These are phyloP conservation scores for Arachis stenosperma DNA, from an alignment of 306 rosid species.

Conservation along the genomic window DNA sequence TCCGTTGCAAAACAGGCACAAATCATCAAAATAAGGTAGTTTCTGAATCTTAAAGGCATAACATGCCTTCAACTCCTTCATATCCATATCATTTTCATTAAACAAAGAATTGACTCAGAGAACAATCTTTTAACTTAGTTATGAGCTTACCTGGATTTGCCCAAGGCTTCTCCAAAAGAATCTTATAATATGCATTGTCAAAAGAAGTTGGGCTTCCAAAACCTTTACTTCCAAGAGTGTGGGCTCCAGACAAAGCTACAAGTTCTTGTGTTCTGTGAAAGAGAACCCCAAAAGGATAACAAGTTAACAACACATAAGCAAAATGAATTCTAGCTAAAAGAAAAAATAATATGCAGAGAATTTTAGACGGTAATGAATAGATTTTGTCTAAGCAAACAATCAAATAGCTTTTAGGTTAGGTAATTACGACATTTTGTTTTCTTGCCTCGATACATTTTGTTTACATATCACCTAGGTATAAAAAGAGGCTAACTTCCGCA, in stretches of 20 bases:
- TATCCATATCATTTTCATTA: conserved; percentile 24
- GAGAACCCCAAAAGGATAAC: conserved; percentile 36
- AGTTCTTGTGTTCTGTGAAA: conserved; percentile 81
- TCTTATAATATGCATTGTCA: conserved; percentile 87
- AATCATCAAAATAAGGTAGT: conserved; percentile 5
- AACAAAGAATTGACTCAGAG: conserved; percentile 22
- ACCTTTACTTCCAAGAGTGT: conserved; percentile 92
- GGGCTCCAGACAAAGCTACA: conserved; percentile 95
- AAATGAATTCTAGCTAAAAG: not conserved
- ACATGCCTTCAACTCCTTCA: conserved; percentile 11
- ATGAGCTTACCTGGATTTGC: conserved; percentile 59
- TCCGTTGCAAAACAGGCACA: conserved; percentile 26
- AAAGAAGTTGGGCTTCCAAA: conserved; percentile 82
- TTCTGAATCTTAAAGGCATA: not conserved
- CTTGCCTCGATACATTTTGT: conserved; percentile 23
- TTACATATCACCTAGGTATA: no score
- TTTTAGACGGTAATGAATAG: not conserved
- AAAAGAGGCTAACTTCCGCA: no score
- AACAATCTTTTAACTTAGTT: conserved; percentile 24
- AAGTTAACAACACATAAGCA: conserved; percentile 15
- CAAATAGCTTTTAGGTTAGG: conserved; percentile 3
- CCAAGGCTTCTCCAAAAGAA: conserved; percentile 86
- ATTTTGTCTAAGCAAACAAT: conserved; percentile 18
- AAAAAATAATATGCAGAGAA: conserved; percentile 8
- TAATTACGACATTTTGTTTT: not conserved